These are phyloP conservation scores for Blastocystis sp. DNA, from an alignment of 352 stramenopile species.

Conservation along the genomic window DNA sequence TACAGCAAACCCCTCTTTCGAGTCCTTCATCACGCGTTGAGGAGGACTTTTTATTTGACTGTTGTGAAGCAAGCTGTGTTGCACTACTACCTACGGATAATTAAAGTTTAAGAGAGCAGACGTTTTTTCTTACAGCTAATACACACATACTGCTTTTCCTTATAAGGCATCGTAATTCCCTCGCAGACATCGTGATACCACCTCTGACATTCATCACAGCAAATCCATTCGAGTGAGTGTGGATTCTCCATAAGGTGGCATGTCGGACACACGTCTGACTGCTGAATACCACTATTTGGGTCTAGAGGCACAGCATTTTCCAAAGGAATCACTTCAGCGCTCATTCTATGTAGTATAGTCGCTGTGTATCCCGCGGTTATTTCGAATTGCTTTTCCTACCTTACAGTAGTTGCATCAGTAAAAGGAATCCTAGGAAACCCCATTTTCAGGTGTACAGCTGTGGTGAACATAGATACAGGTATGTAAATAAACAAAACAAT, in stretches of 20 bases:
- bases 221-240: conserved; percentile 18
- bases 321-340: not conserved
- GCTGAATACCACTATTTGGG: not conserved
- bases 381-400: too few relatives aligned
- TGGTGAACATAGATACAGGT: not conserved
- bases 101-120: not conserved
- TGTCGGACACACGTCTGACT: not conserved
- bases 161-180: not conserved
- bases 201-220: conserved; percentile 13
- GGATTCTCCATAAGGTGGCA: conserved; percentile 3
- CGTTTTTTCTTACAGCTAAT: conserved; percentile 39
- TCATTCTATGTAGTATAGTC: not conserved
- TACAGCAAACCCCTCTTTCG: not conserved
- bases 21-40: not conserved
- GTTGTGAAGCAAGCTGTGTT: not conserved
- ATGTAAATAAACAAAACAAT: not conserved
- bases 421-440: too few relatives aligned
- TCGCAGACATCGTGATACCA: conserved; percentile 58
- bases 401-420: too few relatives aligned
- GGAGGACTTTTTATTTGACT: not conserved
- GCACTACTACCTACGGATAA: not conserved
- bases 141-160: conserved; percentile 41
- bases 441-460: too few relatives aligned
- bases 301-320: not conserved
- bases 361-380: too few relatives aligned